Evolutionary conservation across 2,329 filamentous ascomycete species (phyloP).

Genomic region (Coniochaeta sp.): DNA sequence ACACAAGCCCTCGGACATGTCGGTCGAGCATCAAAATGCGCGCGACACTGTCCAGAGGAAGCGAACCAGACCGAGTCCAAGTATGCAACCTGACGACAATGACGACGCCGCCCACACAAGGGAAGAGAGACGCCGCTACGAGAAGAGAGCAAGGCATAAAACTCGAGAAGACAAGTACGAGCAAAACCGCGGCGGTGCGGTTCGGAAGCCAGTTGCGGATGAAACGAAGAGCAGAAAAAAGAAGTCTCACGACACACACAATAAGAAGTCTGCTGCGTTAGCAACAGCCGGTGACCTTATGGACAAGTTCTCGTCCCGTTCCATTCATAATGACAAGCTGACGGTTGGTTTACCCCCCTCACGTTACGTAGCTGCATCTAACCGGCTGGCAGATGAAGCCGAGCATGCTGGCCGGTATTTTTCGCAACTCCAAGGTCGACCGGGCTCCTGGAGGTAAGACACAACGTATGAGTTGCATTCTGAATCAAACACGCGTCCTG

Average conservation of each 20-base stretch:
- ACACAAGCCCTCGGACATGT: not conserved
- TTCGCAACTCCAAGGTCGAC: not conserved
- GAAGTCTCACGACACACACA: constrained; percentile 8
- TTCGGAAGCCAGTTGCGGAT: constrained; percentile 2
- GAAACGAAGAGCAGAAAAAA: constrained; percentile 15
- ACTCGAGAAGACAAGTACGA: constrained; percentile 51
- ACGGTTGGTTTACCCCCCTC: constrained; percentile 30
- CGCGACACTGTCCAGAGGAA: constrained; percentile 4
- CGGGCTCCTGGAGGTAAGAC: not conserved
- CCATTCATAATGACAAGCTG: constrained; percentile 42
- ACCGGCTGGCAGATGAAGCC: not conserved
- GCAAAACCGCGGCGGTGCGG: constrained; percentile 19
- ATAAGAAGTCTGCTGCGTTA: constrained; percentile 20
- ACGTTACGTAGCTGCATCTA: not conserved
- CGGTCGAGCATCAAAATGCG: not conserved
- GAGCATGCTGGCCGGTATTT: not conserved
- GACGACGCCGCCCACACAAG: constrained; percentile 9
- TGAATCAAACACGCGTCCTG: not conserved
- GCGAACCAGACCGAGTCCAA: constrained; percentile 1
- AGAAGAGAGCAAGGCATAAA: constrained; percentile 46
- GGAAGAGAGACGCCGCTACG: constrained; percentile 24
- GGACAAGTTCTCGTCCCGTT: constrained; percentile 46
- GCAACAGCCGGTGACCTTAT: constrained; percentile 40
- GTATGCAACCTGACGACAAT: constrained; percentile 4
- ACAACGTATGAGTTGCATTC: not conserved